phyloP scores from a whole-genome alignment of 805 yeast genomes.

The Komagataella pastoris region DNA sequence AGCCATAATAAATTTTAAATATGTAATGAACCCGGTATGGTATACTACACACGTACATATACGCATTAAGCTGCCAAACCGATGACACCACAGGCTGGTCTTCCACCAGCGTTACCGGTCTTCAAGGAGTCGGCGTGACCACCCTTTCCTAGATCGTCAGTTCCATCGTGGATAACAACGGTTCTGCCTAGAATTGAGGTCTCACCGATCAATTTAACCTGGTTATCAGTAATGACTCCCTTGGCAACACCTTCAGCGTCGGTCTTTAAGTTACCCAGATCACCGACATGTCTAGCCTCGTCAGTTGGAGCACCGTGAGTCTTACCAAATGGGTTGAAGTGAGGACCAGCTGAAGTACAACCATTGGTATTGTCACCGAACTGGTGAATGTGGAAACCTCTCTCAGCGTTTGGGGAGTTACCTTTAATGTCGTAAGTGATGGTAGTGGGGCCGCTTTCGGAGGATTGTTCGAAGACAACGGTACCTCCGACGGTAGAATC shows the following conservation, averaged over 20 bases:
- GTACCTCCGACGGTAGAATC: conserved; percentile 82
- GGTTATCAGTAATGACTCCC: conserved; percentile 69
- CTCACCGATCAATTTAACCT: conserved; percentile 75
- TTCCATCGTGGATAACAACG: conserved; percentile 86
- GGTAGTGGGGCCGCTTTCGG: conserved; percentile 74
- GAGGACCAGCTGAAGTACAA: conserved; percentile 97
- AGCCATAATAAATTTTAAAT: neutral
- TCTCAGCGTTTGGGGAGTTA: conserved; percentile 72
- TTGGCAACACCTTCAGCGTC: conserved; percentile 84
- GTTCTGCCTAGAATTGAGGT: conserved; percentile 90
- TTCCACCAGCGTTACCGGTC: conserved; percentile 96
- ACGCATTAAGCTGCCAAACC: conserved; percentile 42
- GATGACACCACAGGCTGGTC: conserved; percentile 98
- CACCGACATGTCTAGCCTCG: conserved; percentile 81
- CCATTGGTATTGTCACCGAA: conserved; percentile 99
- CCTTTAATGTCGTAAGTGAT: conserved; percentile 84
- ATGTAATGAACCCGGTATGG: neutral
- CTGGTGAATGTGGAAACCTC: conserved; percentile 97
- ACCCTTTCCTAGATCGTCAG: conserved; percentile 92
- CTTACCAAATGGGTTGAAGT: conserved; percentile 84
- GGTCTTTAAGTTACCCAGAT: conserved; percentile 86
- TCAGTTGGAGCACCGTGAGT: conserved; percentile 90
- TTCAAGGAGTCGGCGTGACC: conserved; percentile 82
- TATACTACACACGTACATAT: neutral
- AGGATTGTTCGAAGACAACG: conserved; percentile 74